phyloP scores from a whole-genome alignment of 202 grass and related monocot species.

The Schoenoplectus triqueter region DNA sequence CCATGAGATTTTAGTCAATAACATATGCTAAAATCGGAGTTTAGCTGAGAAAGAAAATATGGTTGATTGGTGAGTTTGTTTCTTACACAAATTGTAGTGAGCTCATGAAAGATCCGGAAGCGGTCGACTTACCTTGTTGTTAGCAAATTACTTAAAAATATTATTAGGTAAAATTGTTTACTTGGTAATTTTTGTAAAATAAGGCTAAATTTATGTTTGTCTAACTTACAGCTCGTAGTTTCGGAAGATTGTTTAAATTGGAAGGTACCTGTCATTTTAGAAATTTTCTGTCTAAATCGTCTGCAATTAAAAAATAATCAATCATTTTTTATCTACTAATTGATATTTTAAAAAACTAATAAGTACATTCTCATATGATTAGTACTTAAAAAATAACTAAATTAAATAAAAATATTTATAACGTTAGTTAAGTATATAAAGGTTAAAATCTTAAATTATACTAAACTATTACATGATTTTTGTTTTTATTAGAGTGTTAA shows the following conservation, averaged over 20 bases:
- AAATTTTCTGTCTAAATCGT: background rate
- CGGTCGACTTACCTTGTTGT: background rate
- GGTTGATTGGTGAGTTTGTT: background rate
- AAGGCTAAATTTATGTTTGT: background rate
- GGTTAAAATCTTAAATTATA: no score
- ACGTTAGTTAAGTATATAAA: no score
- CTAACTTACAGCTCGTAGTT: background rate
- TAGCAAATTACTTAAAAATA: background rate
- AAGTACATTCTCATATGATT: no score
- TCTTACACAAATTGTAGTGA: background rate
- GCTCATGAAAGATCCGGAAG: background rate
- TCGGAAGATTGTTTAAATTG: background rate
- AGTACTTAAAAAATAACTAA: no score
- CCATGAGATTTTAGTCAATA: background rate
- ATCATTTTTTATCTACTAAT: no score
- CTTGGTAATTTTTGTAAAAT: background rate
- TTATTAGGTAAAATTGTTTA: background rate
- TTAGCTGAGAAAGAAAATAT: background rate
- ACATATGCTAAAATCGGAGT: background rate
- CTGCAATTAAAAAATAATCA: background rate
- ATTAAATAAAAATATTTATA: no score
- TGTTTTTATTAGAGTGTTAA: no score
- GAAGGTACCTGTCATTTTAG: background rate
- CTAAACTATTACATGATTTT: no score
- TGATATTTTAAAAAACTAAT: no score